Evolutionary conservation across 306 rosid species (phyloP), one percentile per base, ranked within the genome.

Genomic region (Begonia loranthoides): DNA sequence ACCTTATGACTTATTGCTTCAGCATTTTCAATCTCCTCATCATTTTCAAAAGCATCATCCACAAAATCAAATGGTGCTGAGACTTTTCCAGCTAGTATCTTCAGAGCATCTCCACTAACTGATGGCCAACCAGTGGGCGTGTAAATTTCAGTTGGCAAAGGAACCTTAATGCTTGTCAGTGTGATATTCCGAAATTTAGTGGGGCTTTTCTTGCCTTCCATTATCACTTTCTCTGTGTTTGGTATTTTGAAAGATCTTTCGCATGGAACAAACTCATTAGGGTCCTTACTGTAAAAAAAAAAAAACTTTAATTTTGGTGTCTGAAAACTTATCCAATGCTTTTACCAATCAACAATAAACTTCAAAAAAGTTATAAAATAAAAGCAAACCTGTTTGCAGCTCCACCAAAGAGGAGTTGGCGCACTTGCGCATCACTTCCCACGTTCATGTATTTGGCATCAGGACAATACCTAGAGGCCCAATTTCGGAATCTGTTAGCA

Each of bases 91-190:
- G 94, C 89, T 63, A 89, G 68, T 45, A 75, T 65, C 72, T 76
- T 89, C 64, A 89, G 77, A 61, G 94, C 90, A 62, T 70, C 78
- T 36, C 83, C 86, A 45, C 95, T 78, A 60, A 82, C 80, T 52
- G 95, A 82, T 1, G 97, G 97, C 97, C 97, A 89, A 69, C 97
- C 97, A 74, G 74, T 66, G 55, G 84, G 84, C 56, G 97, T 89
- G 72, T 75, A 82, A 65, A 73, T 68, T 46, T 82, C 95, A 50
- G 83, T 75, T 52, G 73, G 60, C 57, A 85, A 67, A 10, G 63
- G 53, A 69, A 12, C 61, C 14, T 62, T 79, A 43, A 77, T 45
- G 47, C 77, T 76, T 6, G 16, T 22, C 52, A 89, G 50, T 57
- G 60, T 82, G 57, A 89, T 82, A 65, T 74, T 74, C 14, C 85